phyloP scores from a whole-genome alignment of 2,329 filamentous ascomycete species.

The Xylaria hypoxylon region DNA sequence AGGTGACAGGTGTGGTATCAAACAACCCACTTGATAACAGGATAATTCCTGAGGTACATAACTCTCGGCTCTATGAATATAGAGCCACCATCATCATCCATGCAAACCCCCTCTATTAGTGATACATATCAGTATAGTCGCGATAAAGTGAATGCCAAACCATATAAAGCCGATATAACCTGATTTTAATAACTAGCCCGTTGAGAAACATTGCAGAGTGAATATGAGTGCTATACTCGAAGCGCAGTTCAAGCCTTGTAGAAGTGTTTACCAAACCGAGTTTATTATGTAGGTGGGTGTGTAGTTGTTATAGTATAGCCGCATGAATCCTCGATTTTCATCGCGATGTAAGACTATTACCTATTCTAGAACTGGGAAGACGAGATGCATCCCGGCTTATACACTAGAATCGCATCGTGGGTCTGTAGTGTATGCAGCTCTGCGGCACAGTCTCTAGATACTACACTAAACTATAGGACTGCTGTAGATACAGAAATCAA shows the following conservation, averaged over 20 bases:
- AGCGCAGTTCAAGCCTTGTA: background rate
- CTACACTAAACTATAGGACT: background rate
- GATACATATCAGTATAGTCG: background rate
- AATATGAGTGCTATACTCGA: background rate
- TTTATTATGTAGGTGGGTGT: background rate
- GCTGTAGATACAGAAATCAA: background rate
- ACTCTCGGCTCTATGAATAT: background rate
- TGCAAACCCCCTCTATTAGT: background rate
- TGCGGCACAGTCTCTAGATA: slow-evolving; percentile 18
- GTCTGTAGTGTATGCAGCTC: slow-evolving; percentile 15
- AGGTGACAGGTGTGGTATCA: slow-evolving; percentile 18
- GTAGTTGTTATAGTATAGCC: slow-evolving; percentile 10
- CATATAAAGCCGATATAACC: background rate
- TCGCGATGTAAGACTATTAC: background rate
- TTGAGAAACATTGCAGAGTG: background rate
- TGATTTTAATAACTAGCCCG: background rate
- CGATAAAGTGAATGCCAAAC: background rate
- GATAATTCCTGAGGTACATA: slow-evolving; percentile 20
- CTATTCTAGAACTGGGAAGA: slow-evolving; percentile 6
- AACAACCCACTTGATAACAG: slow-evolving; percentile 1
- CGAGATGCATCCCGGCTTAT: background rate
- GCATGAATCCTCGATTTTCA: too few relatives aligned
- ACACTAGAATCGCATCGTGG: slow-evolving; percentile 17
- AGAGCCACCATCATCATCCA: background rate
- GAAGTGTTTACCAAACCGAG: background rate